Conservation (phyloP, 345 rosid species). For the Atalantia buxifolia region DNA sequence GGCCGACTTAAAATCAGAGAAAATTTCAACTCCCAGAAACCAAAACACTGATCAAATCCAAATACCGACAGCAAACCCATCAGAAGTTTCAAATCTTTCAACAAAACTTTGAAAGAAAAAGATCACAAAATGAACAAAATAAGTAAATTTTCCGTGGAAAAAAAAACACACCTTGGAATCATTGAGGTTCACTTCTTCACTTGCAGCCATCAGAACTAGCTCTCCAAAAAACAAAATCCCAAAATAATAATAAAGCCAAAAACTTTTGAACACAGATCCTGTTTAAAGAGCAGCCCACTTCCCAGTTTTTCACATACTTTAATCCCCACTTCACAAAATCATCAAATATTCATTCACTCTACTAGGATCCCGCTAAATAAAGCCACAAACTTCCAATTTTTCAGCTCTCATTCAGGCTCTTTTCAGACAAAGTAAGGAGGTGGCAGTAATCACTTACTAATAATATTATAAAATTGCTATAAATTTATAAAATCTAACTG, state of each 20-base stretch:
- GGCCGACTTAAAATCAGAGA: conserved; percentile 8
- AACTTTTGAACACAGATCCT: conserved; percentile 25
- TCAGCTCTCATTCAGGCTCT: not conserved
- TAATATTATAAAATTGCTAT: not conserved
- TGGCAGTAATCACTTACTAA: not conserved
- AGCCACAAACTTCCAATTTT: not conserved
- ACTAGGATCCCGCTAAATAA: not conserved
- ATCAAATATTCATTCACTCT: not conserved
- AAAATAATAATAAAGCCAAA: not conserved
- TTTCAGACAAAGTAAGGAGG: not conserved
- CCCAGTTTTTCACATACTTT: conserved; percentile 1
- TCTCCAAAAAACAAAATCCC: not conserved
- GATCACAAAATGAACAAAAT: not conserved
- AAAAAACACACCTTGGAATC: conserved; percentile 64
- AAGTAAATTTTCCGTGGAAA: not conserved
- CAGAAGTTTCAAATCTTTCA: conserved; percentile 5
- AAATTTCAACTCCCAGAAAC: conserved; percentile 7
- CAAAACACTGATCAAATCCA: conserved; percentile 3
- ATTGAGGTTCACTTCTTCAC: conserved; percentile 58
- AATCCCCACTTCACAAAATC: not conserved
- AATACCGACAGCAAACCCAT: conserved; percentile 23
- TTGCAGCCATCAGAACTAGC: conserved; percentile 57
- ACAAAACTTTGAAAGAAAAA: not conserved
- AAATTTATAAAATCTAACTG: conserved; percentile 3
- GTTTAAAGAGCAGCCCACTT: conserved; percentile 16